Evolutionary conservation across 169 alveolate species (phyloP).

Genomic region (Blepharisma undulans): DNA sequence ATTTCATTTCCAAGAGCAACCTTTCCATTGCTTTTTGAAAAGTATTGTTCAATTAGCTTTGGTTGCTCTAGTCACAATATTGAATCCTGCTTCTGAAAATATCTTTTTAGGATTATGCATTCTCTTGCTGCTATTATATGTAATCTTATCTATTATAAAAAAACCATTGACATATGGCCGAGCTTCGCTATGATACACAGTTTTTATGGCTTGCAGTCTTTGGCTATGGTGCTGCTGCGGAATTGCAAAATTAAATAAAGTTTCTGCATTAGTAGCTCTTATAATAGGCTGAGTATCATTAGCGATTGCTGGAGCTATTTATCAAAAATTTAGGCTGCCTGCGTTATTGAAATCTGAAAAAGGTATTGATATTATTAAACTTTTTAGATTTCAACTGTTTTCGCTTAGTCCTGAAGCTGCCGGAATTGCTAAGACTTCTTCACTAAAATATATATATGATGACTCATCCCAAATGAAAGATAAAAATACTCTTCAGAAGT

Average conservation of each 20-base stretch:
- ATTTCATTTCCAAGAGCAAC: not conserved
- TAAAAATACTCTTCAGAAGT: no score
- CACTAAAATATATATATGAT: no score
- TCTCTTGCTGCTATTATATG: not conserved
- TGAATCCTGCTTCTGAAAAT: not conserved
- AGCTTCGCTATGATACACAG: not conserved
- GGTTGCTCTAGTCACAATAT: not conserved
- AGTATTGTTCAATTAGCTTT: not conserved
- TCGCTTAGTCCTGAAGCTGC: not conserved
- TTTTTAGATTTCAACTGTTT: not conserved
- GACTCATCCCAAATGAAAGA: no score
- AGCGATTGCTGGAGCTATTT: not conserved
- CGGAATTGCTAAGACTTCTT: not conserved
- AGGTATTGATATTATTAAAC: not conserved
- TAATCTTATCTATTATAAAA: not conserved
- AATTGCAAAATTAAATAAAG: not conserved
- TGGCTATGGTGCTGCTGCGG: not conserved
- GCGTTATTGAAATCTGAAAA: not conserved
- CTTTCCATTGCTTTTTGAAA: not conserved
- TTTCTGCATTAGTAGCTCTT: not conserved
- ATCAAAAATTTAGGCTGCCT: not conserved
- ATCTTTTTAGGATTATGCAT: not conserved
- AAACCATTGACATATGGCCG: not conserved
- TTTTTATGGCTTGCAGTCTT: not conserved
- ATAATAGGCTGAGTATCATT: not conserved